Percentiles rank a stretch among this genome's conserved stretches.
These are phyloP conservation scores for Dothiorella sarmentorum DNA, from an alignment of 2,329 filamentous ascomycete genomes.

Conservation along the genomic window DNA sequence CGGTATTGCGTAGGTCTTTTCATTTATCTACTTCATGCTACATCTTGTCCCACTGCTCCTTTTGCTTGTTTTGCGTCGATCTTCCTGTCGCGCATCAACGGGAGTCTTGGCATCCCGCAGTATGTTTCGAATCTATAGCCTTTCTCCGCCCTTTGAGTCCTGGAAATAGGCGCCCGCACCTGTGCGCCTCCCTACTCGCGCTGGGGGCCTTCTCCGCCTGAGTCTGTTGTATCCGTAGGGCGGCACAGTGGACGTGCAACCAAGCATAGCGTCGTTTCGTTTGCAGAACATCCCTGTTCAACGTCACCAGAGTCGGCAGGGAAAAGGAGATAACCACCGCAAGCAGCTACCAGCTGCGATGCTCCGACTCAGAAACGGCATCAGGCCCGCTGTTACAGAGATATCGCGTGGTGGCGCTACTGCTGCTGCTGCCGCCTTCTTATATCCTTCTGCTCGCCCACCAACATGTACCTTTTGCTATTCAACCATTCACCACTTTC, in stretches of 20 bases:
- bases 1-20: background rate
- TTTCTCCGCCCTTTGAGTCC: background rate
- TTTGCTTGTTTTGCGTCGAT: background rate
- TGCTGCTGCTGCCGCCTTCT: background rate
- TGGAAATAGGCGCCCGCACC: background rate
- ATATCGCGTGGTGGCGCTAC: background rate
- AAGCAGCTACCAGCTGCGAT: background rate
- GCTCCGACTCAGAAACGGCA: background rate
- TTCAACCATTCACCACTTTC: background rate
- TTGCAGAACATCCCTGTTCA: background rate
- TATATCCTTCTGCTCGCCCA: background rate
- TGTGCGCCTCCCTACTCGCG: background rate
- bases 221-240: background rate
- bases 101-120: conserved; percentile 4
- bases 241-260: background rate
- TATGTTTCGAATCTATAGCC: conserved; percentile 10
- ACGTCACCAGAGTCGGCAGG: background rate
- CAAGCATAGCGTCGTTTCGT: conserved; percentile 13
- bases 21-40: background rate
- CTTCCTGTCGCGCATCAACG: conserved; percentile 9
- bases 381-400: conserved; percentile 7
- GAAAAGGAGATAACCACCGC: background rate
- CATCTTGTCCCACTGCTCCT: background rate
- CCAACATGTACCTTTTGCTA: background rate
- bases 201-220: background rate